Conservation (phyloP, 2,329 filamentous ascomycete genomes). For the Berkeleyomyces rouxiae region DNA sequence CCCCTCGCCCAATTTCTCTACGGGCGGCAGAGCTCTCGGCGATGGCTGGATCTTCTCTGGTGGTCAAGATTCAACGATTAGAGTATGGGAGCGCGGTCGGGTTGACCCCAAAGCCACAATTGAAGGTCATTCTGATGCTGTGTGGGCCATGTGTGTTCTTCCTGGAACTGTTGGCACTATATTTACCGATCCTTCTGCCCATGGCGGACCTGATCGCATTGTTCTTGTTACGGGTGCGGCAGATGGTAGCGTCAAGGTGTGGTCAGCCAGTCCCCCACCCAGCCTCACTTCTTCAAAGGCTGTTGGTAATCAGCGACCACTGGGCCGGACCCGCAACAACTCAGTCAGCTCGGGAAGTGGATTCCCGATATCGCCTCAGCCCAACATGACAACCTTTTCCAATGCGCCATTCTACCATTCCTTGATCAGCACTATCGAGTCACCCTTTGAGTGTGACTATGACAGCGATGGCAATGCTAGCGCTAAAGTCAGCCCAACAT, state of each 20-base stretch:
- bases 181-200: conserved; percentile 58
- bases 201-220: conserved; percentile 70
- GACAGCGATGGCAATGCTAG: conserved; percentile 27
- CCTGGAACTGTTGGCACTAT: conserved; percentile 66
- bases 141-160: conserved; percentile 88
- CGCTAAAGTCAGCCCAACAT: conserved; percentile 61
- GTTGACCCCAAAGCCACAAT: conserved; percentile 92
- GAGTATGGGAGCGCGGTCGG: conserved; percentile 87
- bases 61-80: conserved; percentile 80
- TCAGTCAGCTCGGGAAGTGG: conserved; percentile 90
- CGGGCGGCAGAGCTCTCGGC: conserved; percentile 69
- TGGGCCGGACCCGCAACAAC: conserved; percentile 66
- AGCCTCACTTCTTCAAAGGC: conserved; percentile 64
- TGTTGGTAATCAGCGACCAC: conserved; percentile 28
- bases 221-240: conserved; percentile 82
- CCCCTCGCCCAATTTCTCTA: conserved; percentile 73
- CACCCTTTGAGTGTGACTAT: conserved; percentile 23
- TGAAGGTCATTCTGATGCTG: conserved; percentile 85
- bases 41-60: conserved; percentile 99
- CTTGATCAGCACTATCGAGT: conserved; percentile 70
- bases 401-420: conserved; percentile 76
- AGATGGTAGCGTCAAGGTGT: conserved; percentile 81
- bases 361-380: conserved; percentile 79
- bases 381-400: conserved; percentile 54
- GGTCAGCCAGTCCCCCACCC: conserved; percentile 84